These are phyloP conservation scores for Cucurbita ficifolia DNA, from an alignment of 306 rosid species.

Conservation along the genomic window DNA sequence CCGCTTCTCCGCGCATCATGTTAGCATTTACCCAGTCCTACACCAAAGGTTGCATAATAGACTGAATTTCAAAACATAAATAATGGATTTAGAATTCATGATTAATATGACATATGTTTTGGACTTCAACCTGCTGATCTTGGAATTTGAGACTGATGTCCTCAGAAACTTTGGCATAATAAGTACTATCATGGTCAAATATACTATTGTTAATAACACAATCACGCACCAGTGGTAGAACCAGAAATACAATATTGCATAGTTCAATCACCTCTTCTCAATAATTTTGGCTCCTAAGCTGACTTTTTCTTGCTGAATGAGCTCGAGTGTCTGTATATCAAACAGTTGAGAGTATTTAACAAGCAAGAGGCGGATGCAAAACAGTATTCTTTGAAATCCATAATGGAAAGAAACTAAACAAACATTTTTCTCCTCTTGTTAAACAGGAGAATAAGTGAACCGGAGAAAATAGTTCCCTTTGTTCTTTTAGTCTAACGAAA, in stretches of 20 bases:
- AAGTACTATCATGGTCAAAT: conserved; percentile 30
- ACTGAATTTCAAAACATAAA: conserved; percentile 1
- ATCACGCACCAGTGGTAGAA: not conserved
- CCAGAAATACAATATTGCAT: not conserved
- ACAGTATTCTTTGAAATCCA: not conserved
- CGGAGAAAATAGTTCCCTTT: not conserved
- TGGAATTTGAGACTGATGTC: conserved; percentile 38
- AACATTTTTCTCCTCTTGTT: not conserved
- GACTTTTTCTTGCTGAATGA: conserved; percentile 56
- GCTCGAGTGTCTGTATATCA: conserved; percentile 46
- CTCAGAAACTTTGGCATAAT: conserved; percentile 35
- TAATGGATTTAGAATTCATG: not conserved
- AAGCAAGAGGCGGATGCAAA: not conserved
- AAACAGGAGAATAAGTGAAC: not conserved
- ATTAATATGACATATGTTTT: not conserved
- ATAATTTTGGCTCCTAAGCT: conserved; percentile 39
- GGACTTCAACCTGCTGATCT: conserved; percentile 47
- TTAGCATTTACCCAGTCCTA: conserved; percentile 45
- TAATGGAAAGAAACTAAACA: not conserved
- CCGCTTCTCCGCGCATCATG: conserved; percentile 19
- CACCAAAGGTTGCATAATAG: conserved; percentile 14
- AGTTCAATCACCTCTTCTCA: conserved; percentile 55
- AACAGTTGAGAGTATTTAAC: conserved; percentile 9
- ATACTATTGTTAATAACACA: conserved; percentile 13
- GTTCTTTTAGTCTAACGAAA: not conserved